These are phyloP conservation scores for Komagataella pseudopastoris DNA, from an alignment of 805 yeast species.

Conservation along the genomic window DNA sequence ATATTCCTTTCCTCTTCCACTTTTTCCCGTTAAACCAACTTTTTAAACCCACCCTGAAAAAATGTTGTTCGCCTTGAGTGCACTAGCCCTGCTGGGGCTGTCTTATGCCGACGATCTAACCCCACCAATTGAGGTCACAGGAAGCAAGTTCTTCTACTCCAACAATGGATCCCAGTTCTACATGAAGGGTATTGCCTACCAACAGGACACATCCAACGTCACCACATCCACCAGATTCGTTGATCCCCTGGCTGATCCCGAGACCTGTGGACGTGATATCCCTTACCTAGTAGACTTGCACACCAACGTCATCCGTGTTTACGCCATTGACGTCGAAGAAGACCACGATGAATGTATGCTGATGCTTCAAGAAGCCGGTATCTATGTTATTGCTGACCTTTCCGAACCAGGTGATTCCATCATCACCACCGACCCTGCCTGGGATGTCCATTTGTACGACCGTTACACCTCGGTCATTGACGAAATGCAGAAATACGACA, in stretches of 20 bases:
- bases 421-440: slow-evolving; percentile 60
- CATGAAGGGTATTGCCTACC: slow-evolving; percentile 82
- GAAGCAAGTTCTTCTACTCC: slow-evolving; percentile 66
- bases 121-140: slow-evolving; percentile 46
- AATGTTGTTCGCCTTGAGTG: background rate
- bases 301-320: slow-evolving; percentile 75
- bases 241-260: slow-evolving; percentile 70
- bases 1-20: background rate
- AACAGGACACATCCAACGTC: slow-evolving; percentile 43
- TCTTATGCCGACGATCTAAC: slow-evolving; percentile 5
- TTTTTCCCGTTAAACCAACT: background rate
- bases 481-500: slow-evolving; percentile 59
- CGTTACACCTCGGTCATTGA: slow-evolving; percentile 81
- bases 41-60: background rate
- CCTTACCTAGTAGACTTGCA: slow-evolving; percentile 58
- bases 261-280: slow-evolving; percentile 67
- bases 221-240: slow-evolving; percentile 21
- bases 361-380: slow-evolving; percentile 68
- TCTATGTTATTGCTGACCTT: slow-evolving; percentile 82
- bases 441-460: slow-evolving; percentile 59
- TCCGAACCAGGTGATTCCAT: slow-evolving; percentile 77
- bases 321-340: slow-evolving; percentile 62
- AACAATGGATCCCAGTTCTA: slow-evolving; percentile 72
- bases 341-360: slow-evolving; percentile 73
- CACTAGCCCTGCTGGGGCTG: background rate